Percentiles rank a stretch among this genome's conserved stretches.
Conservation (phyloP, 164 flowering plant genomes). For the Annona squamosa region DNA sequence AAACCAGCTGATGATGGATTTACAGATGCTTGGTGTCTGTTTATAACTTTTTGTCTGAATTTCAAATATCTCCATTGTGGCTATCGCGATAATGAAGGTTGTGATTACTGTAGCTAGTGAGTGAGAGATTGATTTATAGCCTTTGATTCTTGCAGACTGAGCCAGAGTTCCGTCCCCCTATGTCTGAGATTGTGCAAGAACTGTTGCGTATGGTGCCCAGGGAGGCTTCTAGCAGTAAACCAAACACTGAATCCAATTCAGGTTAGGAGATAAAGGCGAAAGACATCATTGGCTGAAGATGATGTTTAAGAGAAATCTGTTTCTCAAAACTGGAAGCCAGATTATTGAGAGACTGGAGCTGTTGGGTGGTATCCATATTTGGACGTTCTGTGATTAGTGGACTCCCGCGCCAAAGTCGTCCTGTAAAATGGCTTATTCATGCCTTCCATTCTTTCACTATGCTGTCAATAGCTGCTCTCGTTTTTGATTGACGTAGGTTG, state of each 20-base stretch:
- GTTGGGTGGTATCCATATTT: background rate
- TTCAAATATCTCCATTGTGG: too few species aligned
- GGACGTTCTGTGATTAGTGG: background rate
- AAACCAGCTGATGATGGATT: too few species aligned
- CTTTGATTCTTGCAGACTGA: conserved; percentile 46
- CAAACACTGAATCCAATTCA: conserved; percentile 16
- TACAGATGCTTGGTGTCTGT: too few species aligned
- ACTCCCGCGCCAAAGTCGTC: background rate
- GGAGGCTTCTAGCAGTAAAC: conserved; percentile 37
- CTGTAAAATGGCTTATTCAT: background rate
- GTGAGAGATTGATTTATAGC: too few species aligned
- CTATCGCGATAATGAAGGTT: too few species aligned
- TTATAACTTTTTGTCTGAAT: too few species aligned
- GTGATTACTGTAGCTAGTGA: too few species aligned
- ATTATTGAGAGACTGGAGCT: background rate
- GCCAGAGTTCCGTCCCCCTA: conserved; percentile 88
- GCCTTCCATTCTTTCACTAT: background rate
- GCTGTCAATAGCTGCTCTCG: background rate
- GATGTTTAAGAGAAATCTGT: background rate
- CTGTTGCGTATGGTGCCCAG: conserved; percentile 56
- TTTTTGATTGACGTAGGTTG: background rate
- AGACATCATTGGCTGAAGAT: background rate
- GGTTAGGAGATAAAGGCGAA: background rate
- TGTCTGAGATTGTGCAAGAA: conserved; percentile 90
- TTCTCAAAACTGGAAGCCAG: background rate